phyloP scores from a whole-genome alignment of 2,329 filamentous ascomycete genomes.

The Trichoderma koningii region DNA sequence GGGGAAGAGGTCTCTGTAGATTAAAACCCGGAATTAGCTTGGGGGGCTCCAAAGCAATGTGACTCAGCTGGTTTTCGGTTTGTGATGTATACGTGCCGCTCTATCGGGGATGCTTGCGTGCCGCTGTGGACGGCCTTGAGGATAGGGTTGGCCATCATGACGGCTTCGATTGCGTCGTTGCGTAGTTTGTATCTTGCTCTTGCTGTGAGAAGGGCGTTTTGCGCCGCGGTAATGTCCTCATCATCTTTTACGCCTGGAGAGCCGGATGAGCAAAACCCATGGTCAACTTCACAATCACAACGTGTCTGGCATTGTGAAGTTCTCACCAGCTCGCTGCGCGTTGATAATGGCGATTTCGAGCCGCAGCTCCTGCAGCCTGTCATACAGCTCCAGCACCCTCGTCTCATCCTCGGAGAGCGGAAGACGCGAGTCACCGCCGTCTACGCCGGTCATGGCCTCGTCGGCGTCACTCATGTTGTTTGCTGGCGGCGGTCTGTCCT shows the following conservation, averaged over 20 bases:
- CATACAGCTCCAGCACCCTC: constrained; percentile 68
- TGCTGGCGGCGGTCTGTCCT: no score
- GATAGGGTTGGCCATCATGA: constrained; percentile 72
- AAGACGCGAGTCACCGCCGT: constrained; percentile 46
- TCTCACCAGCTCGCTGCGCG: constrained; percentile 47
- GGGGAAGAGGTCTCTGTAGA: constrained; percentile 64
- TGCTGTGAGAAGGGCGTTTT: constrained; percentile 68
- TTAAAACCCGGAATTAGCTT: constrained; percentile 6
- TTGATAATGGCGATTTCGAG: constrained; percentile 70
- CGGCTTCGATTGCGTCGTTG: constrained; percentile 67
- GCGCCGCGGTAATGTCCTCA: constrained; percentile 57
- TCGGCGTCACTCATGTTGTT: constrained; percentile 36
- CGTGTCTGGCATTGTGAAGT: background rate
- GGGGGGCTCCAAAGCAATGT: background rate
- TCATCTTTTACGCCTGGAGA: constrained; percentile 40
- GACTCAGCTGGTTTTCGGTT: background rate
- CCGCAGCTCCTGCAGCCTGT: constrained; percentile 69
- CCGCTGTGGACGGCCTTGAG: constrained; percentile 75
- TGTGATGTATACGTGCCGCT: constrained; percentile 56
- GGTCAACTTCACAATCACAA: background rate
- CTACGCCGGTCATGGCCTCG: constrained; percentile 34
- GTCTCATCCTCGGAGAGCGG: constrained; percentile 67
- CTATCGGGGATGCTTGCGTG: constrained; percentile 62
- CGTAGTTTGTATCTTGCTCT: constrained; percentile 69
- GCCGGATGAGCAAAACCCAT: background rate